These are phyloP conservation scores for Hanseniaspora sp. DNA, from an alignment of 1,139 yeast genomes.

Conservation along the genomic window DNA sequence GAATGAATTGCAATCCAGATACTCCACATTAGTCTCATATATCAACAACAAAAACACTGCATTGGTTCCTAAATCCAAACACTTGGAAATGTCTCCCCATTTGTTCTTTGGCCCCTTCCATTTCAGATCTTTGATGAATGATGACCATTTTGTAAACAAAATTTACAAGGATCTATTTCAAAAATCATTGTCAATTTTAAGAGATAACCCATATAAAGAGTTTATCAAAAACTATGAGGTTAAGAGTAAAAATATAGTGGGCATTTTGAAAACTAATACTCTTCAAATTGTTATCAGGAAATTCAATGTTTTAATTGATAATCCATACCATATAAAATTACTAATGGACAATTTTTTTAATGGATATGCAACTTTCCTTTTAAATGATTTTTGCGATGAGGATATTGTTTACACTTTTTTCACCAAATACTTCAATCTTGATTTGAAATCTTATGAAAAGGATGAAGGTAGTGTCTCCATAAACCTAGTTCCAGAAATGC, in stretches of 20 bases:
- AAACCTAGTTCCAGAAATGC: neutral
- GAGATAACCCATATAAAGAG: neutral
- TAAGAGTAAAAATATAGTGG: neutral
- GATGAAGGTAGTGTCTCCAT: neutral
- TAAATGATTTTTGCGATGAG: neutral
- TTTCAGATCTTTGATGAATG: conserved; percentile 2
- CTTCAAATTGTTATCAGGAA: neutral
- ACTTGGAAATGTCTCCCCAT: neutral
- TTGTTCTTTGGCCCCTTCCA: conserved; percentile 1
- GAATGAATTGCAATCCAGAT: neutral
- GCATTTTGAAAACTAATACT: neutral
- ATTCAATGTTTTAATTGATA: neutral
- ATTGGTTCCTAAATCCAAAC: neutral
- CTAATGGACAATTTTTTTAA: neutral
- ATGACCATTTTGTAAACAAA: neutral
- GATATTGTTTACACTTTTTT: neutral
- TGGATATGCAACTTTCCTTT: neutral
- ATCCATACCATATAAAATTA: neutral
- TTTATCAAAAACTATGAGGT: neutral
- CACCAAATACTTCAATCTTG: neutral
- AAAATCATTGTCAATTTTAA: neutral
- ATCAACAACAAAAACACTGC: neutral
- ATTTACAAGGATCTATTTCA: neutral
- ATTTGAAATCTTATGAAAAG: neutral
- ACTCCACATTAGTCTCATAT: neutral